A percentile compares a stretch with the other conserved stretches of the same genome.
These are phyloP conservation scores for Kickxella alabastrina DNA, from an alignment of 192 early-diverging fungal species.

Conservation along the genomic window DNA sequence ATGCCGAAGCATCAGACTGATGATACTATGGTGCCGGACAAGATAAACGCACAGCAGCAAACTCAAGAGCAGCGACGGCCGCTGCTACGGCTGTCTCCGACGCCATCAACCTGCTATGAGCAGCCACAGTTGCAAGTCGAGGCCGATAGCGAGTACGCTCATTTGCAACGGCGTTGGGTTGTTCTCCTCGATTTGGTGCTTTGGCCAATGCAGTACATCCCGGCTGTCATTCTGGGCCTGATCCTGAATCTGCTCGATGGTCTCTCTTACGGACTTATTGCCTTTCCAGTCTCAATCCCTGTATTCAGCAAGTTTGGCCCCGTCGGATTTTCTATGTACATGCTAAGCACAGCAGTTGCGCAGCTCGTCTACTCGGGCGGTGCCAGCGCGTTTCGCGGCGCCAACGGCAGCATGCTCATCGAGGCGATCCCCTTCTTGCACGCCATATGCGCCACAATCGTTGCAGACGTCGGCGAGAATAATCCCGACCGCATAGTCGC, in stretches of 20 bases:
- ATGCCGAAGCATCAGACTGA: conserved; percentile 5
- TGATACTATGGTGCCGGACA: too few species aligned
- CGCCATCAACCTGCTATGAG: not conserved
- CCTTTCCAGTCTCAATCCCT: conserved; percentile 78
- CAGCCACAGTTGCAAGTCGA: not conserved
- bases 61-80: conserved; percentile 8
- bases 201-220: conserved; percentile 67
- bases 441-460: conserved; percentile 71
- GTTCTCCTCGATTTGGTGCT: conserved; percentile 14
- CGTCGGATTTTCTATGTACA: conserved; percentile 93
- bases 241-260: conserved; percentile 92
- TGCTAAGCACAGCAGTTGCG: conserved; percentile 73
- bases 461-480: conserved; percentile 55
- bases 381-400: conserved; percentile 87
- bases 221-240: conserved; percentile 86
- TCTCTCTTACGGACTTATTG: conserved; percentile 85
- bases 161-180: conserved; percentile 24
- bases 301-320: conserved; percentile 70
- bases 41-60: too few species aligned
- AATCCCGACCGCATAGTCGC: conserved; percentile 71
- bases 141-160: conserved; percentile 6
- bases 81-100: conserved; percentile 5
- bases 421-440: conserved; percentile 89
- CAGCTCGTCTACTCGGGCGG: conserved; percentile 74
- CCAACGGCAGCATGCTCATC: conserved; percentile 86